These are phyloP conservation scores for Oryza glaberrima DNA, from an alignment of 176 grass and related monocot genomes.

Conservation along the genomic window DNA sequence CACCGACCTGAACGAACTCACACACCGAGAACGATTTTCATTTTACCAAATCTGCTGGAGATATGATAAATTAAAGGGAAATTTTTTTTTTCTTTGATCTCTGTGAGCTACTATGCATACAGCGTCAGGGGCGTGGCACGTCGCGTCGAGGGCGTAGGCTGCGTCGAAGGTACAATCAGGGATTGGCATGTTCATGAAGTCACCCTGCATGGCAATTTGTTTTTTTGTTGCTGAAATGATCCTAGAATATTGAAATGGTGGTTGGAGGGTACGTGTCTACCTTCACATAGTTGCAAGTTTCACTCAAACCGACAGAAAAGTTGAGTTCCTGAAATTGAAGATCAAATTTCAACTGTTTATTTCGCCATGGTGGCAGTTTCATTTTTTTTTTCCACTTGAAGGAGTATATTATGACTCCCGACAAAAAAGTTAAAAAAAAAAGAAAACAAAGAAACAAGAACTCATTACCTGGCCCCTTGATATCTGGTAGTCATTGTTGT, in stretches of 20 bases:
- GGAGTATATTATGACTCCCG: no score
- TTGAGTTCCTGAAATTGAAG: slow-evolving; percentile 51
- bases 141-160: slow-evolving; percentile 64
- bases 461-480: slow-evolving; percentile 58
- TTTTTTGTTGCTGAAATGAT: no score
- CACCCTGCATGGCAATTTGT: no score
- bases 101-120: slow-evolving; percentile 25
- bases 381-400: background rate
- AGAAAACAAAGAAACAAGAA: no score
- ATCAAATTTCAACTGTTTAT: background rate
- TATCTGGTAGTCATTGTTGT: slow-evolving; percentile 82
- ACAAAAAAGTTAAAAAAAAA: no score
- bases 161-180: slow-evolving; percentile 52
- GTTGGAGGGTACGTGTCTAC: no score
- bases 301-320: slow-evolving; percentile 45
- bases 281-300: slow-evolving; percentile 53
- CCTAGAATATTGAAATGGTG: no score
- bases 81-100: background rate
- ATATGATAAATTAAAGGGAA: background rate
- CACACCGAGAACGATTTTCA: no score
- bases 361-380: background rate
- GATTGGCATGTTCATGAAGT: slow-evolving; percentile 69
- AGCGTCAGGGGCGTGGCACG: slow-evolving; percentile 66
- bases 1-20: slow-evolving; percentile 16
- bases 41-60: no score